A percentile compares a stretch with the other conserved stretches of the same genome.
These are phyloP conservation scores for Penicillium sp. DNA, from an alignment of 2,329 filamentous ascomycete genomes.

Conservation along the genomic window DNA sequence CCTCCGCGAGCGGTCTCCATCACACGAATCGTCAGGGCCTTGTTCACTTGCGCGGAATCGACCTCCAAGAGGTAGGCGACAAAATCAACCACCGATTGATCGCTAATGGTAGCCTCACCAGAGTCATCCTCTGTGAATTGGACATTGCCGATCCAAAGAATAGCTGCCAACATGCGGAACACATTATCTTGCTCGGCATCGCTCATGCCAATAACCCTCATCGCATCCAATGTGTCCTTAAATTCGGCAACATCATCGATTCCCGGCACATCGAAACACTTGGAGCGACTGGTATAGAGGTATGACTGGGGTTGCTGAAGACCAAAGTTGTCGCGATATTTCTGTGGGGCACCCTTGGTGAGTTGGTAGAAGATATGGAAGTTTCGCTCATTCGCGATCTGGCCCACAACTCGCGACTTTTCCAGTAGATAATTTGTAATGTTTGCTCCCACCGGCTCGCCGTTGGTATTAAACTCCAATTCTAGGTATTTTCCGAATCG, in stretches of 20 bases:
- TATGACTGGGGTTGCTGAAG: constrained; percentile 91
- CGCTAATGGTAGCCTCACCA: constrained; percentile 81
- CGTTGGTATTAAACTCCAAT: constrained; percentile 87
- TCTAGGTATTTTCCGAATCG: constrained; percentile 98
- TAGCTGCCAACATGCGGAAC: constrained; percentile 87
- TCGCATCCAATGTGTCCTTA: constrained; percentile 85
- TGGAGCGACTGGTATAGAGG: constrained; percentile 87
- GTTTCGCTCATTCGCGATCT: constrained; percentile 93
- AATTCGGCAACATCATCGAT: constrained; percentile 92
- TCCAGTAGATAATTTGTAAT: constrained; percentile 98
- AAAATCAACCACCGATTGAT: constrained; percentile 91
- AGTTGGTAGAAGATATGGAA: constrained; percentile 99
- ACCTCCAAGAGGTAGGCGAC: constrained; percentile 92
- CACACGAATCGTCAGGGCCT: constrained; percentile 85
- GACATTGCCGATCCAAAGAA: constrained; percentile 94
- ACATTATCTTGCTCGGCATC: constrained; percentile 93
- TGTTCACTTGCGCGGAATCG: constrained; percentile 73
- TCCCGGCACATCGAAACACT: constrained; percentile 90
- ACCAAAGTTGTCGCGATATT: constrained; percentile 83
- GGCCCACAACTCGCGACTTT: constrained; percentile 90
- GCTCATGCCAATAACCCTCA: constrained; percentile 87
- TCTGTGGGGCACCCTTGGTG: constrained; percentile 85
- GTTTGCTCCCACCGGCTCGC: constrained; percentile 91
- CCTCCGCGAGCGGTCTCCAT: constrained; percentile 69
- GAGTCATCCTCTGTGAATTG: constrained; percentile 85